phyloP scores from a whole-genome alignment of 148 eudicot genomes.

The Talinum fruticosum region DNA sequence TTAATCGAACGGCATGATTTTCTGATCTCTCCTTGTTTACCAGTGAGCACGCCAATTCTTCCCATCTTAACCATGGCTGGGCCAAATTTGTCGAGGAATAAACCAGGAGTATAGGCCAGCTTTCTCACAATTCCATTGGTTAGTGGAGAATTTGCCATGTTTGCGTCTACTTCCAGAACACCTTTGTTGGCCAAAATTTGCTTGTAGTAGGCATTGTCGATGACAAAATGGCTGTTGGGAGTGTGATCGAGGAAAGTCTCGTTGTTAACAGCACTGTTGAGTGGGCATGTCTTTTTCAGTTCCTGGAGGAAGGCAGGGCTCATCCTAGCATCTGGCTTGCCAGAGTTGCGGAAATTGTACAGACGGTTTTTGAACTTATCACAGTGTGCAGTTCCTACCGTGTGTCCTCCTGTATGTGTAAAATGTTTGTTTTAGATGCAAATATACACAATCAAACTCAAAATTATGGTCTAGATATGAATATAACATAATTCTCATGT shows the following conservation, averaged over 20 bases:
- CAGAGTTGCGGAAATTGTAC: constrained; percentile 49
- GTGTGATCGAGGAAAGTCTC: constrained; percentile 41
- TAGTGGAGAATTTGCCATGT: constrained; percentile 40
- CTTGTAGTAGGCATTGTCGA: constrained; percentile 52
- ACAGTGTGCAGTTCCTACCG: constrained; percentile 54
- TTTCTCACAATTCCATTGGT: constrained; percentile 38
- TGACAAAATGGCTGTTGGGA: constrained; percentile 27
- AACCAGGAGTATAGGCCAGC: constrained; percentile 30
- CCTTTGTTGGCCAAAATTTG: constrained; percentile 37
- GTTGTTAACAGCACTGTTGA: constrained; percentile 3
- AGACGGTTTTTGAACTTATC: constrained; percentile 40
- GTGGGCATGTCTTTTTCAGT: constrained; percentile 27
- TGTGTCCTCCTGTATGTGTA: constrained; percentile 31
- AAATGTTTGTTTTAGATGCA: not conserved
- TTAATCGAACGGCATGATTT: constrained; percentile 45
- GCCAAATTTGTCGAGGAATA: constrained; percentile 49
- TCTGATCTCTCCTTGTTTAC: constrained; percentile 55
- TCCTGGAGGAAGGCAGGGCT: constrained; percentile 18
- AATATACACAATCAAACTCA: not conserved
- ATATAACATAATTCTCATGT: not conserved
- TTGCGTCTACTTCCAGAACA: constrained; percentile 50
- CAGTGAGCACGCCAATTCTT: constrained; percentile 48
- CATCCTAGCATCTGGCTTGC: constrained; percentile 32
- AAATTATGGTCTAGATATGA: not conserved
- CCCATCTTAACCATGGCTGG: constrained; percentile 67